Evolutionary conservation across 768 basidiomycete genomes (phyloP), one percentile per base, ranked within the genome.

Genomic region (Podaxis pistillaris): DNA sequence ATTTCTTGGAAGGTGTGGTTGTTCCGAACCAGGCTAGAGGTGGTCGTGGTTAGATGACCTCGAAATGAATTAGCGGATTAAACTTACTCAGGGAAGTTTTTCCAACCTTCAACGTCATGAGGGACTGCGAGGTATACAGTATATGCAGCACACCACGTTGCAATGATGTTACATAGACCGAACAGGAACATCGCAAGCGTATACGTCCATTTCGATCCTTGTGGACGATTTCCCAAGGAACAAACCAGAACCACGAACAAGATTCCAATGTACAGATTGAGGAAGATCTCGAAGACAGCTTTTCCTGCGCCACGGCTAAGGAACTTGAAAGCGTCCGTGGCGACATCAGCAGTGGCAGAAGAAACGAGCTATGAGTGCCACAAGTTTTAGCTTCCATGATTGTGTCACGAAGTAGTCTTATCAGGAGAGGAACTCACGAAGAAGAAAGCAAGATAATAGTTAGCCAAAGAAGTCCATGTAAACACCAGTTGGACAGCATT

Each of bases 391-490:
- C 63, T 52, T 17, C 24, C 2, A 46, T 37, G 22, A 24, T 36
- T 17, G 58, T 28, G 58, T 54, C 51, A 56, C 19, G 53, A 17
- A 33, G 30, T 33, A 50, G 49, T 8, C 36, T 24, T 3, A 15
- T 22, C 13, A 13, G n/a, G 12, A 52, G 47, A 41, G 40, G 17
- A 41, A 81, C 90, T 76, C 68, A 93, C 90, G 75, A 95, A 96
- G 83, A 91, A 96, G 80, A 96, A 95, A 46, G 94, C 91, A 56
- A 96, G 81, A 73, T 94, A 97, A 77, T 94, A 97, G 73, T 96
- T 96, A 36, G 93, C 95, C 49, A 96, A 78, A 15, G 89, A 86
- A 8, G 94, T 96, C 96, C 96, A 98, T 13, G 94, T 91, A 75
- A 98, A 97, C 59, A 97, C 46, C 24, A 98, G 86, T 67, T 95